These are phyloP conservation scores for Pichia sp. DNA, from an alignment of 1,139 yeast species.

Conservation along the genomic window DNA sequence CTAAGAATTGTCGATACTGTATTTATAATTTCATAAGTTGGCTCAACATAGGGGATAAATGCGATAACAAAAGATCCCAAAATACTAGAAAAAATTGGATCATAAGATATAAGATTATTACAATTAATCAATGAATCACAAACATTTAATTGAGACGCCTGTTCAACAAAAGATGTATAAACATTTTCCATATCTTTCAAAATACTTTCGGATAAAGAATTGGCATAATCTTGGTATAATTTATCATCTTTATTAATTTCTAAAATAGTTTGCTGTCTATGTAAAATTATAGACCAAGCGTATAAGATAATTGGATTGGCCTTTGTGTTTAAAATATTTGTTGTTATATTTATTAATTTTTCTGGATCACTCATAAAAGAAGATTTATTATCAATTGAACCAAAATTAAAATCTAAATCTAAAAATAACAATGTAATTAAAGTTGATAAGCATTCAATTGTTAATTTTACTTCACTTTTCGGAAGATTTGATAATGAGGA, in stretches of 20 bases:
- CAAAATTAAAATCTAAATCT: conserved; percentile 47
- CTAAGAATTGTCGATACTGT: conserved; percentile 46
- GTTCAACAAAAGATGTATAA: conserved; percentile 36
- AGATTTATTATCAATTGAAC: conserved; percentile 32
- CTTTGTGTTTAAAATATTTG: conserved; percentile 30
- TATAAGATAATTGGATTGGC: conserved; percentile 49
- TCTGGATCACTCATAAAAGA: conserved; percentile 41
- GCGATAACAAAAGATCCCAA: conserved; percentile 55
- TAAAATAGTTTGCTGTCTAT: conserved; percentile 46
- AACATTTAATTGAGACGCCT: conserved; percentile 42
- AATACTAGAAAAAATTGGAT: conserved; percentile 50
- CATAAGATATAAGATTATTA: conserved; percentile 43
- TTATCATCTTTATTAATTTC: conserved; percentile 34
- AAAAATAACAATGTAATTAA: conserved; percentile 45
- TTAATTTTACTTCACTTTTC: conserved; percentile 24
- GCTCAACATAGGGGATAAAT: conserved; percentile 55
- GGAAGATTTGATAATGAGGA: too few species aligned
- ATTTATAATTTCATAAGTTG: conserved; percentile 49
- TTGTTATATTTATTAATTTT: conserved; percentile 34
- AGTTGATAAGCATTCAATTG: conserved; percentile 44
- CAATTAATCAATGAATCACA: conserved; percentile 40
- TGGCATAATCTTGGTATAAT: conserved; percentile 16
- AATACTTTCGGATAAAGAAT: conserved; percentile 19
- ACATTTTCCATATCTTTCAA: conserved; percentile 21
- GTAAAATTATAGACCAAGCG: conserved; percentile 66